These are phyloP conservation scores for Epichloe brachyelytri DNA, from an alignment of 2,329 filamentous ascomycete species.

Conservation along the genomic window DNA sequence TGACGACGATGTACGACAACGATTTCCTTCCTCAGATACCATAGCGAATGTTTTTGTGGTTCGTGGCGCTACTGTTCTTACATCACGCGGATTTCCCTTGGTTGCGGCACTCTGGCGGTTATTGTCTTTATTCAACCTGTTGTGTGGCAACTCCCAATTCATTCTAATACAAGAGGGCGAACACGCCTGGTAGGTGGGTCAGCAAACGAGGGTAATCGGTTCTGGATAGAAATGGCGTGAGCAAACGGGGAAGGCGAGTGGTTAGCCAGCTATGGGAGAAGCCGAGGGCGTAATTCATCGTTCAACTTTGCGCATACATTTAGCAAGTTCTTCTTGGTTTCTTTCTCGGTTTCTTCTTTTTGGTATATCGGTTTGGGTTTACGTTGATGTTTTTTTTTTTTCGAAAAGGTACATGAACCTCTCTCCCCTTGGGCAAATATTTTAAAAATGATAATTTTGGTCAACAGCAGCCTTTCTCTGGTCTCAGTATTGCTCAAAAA, in stretches of 20 bases:
- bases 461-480: background rate
- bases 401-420: background rate
- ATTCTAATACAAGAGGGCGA: background rate
- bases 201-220: background rate
- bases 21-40: constrained; percentile 6
- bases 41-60: constrained; percentile 7
- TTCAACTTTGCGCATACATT: background rate
- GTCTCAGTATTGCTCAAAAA: background rate
- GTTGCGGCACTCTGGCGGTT: background rate
- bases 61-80: background rate
- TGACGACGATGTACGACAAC: constrained; percentile 6
- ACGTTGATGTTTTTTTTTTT: background rate
- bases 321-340: background rate
- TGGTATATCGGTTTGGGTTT: background rate
- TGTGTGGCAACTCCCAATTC: background rate
- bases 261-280: background rate
- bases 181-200: background rate
- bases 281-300: background rate
- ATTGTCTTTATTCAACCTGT: constrained; percentile 1
- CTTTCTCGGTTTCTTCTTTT: background rate
- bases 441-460: background rate
- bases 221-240: background rate
- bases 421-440: background rate
- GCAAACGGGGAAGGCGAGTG: background rate
- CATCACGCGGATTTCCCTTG: constrained; percentile 1